A percentile compares a stretch with the other conserved stretches of the same genome.
These are phyloP conservation scores for Aspergillus sp. DNA, from an alignment of 2,329 filamentous ascomycete genomes.

Conservation along the genomic window DNA sequence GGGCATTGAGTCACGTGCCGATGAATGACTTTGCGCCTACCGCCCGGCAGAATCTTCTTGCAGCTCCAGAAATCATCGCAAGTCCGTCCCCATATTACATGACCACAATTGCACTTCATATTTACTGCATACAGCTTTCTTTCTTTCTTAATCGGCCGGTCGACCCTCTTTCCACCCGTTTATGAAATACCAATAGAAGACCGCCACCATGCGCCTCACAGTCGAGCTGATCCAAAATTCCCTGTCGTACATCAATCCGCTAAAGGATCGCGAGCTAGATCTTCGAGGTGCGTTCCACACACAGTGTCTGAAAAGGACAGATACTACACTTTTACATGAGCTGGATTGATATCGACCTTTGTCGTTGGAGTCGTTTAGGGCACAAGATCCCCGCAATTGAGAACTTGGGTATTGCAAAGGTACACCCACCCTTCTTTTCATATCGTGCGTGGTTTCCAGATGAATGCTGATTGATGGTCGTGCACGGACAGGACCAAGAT, in stretches of 20 bases:
- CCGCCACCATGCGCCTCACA: conserved; percentile 79
- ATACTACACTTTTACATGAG: conserved; percentile 80
- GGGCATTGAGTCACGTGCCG: not conserved
- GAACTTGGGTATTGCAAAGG: conserved; percentile 92
- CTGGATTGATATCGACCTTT: conserved; percentile 78
- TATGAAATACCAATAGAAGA: not conserved
- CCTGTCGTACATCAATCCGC: conserved; percentile 96
- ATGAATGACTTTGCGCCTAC: not conserved
- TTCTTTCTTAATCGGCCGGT: not conserved
- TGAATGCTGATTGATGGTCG: not conserved
- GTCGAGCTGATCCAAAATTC: conserved; percentile 91
- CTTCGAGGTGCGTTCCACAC: conserved; percentile 81
- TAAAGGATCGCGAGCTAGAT: conserved; percentile 98
- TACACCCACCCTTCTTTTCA: conserved; percentile 47
- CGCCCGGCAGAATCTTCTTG: conserved; percentile 13
- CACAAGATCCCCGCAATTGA: conserved; percentile 97
- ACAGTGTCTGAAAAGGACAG: conserved; percentile 76
- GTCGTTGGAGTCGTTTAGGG: conserved; percentile 63
- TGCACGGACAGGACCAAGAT: conserved; percentile 74
- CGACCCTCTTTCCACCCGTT: not conserved
- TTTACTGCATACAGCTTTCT: not conserved
- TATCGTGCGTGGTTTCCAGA: not conserved
- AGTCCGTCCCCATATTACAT: not conserved
- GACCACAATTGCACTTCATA: conserved; percentile 1
- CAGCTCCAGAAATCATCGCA: conserved; percentile 3